Evolutionary conservation across 2,329 filamentous ascomycete genomes (phyloP).

Genomic region (Xylaria sp.): DNA sequence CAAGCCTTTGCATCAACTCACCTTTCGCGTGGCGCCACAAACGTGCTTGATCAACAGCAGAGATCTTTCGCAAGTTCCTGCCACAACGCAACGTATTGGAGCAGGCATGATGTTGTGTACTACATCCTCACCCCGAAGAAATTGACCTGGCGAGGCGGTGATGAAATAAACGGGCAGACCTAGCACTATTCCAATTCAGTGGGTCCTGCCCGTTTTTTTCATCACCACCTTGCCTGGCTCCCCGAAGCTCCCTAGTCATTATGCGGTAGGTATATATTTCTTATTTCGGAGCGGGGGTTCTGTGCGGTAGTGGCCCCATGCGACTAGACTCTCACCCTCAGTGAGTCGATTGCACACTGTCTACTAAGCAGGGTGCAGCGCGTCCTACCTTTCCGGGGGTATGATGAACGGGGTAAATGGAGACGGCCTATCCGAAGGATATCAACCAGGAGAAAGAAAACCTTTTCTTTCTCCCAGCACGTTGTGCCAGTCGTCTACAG

Average conservation of each 20-base stretch:
- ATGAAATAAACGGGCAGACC: no score
- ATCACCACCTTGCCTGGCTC: no score
- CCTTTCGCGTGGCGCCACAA: slow-evolving; percentile 5
- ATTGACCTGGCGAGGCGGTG: no score
- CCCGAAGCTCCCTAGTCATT: slow-evolving; percentile 22
- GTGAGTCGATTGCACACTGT: slow-evolving; percentile 24
- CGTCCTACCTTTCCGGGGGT: slow-evolving; percentile 1
- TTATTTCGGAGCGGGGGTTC: neutral
- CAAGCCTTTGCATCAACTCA: slow-evolving; percentile 5
- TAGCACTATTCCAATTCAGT: no score
- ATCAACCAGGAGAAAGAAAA: neutral
- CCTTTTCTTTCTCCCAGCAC: neutral
- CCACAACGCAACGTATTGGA: slow-evolving; percentile 6
- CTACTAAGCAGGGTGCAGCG: slow-evolving; percentile 14
- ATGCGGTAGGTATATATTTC: slow-evolving; percentile 7
- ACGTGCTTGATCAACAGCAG: slow-evolving; percentile 16
- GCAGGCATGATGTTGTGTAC: neutral
- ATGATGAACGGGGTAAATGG: neutral
- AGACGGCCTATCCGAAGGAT: slow-evolving; percentile 1
- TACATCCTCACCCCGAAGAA: slow-evolving; percentile 25
- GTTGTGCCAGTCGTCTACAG: slow-evolving; percentile 1
- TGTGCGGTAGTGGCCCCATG: slow-evolving; percentile 7
- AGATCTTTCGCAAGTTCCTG: slow-evolving; percentile 15
- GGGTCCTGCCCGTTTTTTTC: no score
- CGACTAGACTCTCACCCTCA: neutral